These are phyloP conservation scores for Wickerhamiella qilinensis DNA, from an alignment of 805 yeast genomes.

Conservation along the genomic window DNA sequence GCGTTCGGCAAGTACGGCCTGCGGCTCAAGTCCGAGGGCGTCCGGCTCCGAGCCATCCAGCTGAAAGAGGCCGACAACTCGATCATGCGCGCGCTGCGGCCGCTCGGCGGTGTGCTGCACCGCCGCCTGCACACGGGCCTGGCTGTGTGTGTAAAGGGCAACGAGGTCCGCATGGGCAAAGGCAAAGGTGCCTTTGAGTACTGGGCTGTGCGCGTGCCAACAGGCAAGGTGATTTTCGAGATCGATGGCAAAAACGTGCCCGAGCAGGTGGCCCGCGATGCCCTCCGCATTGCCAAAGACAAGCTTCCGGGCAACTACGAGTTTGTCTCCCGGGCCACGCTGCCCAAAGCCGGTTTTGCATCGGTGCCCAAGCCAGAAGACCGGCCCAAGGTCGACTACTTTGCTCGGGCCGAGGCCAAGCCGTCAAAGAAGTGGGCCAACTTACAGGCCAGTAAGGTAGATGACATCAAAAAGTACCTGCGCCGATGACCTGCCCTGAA, in stretches of 20 bases:
- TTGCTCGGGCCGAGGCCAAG: constrained; percentile 34
- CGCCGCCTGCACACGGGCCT: constrained; percentile 70
- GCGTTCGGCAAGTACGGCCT: constrained; percentile 75
- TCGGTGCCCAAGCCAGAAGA: constrained; percentile 29
- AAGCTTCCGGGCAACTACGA: constrained; percentile 89
- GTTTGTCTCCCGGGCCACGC: constrained; percentile 47
- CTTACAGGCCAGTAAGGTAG: constrained; percentile 15
- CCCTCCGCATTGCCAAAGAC: constrained; percentile 72
- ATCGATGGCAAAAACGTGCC: constrained; percentile 60
- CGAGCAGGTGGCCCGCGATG: constrained; percentile 79
- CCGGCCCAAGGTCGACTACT: constrained; percentile 34
- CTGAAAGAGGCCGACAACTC: constrained; percentile 82
- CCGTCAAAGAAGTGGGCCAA: constrained; percentile 48
- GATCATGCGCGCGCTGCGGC: constrained; percentile 68
- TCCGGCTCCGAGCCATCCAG: constrained; percentile 72
- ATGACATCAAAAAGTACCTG: constrained; percentile 42
- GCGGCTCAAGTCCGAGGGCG: constrained; percentile 77
- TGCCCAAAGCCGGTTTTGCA: constrained; percentile 55
- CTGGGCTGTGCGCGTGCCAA: constrained; percentile 94
- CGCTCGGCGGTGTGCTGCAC: constrained; percentile 51
- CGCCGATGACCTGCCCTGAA: constrained; percentile 38
- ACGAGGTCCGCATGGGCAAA: constrained; percentile 99
- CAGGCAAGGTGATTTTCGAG: constrained; percentile 86
- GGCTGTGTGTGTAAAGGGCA: constrained; percentile 92
- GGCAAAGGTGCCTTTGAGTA: constrained; percentile 97